Evolutionary conservation across 2,329 filamentous ascomycete genomes (phyloP).

Genomic region (Orbilia javanica): DNA sequence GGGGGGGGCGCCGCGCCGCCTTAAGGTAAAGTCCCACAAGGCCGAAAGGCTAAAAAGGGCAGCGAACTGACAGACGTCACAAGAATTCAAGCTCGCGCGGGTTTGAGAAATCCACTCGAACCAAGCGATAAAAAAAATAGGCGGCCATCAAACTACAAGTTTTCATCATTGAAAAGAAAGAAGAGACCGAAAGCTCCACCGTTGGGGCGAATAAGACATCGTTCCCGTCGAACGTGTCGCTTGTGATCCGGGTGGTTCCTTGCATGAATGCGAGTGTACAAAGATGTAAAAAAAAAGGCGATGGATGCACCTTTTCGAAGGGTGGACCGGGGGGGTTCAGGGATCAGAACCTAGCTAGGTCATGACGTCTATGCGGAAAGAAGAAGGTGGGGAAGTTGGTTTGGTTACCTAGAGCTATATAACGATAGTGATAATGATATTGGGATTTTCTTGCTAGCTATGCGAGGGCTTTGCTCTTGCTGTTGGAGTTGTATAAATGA

Average conservation of each 20-base stretch:
- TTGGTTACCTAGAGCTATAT: constrained; percentile 52
- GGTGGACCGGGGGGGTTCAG: constrained; percentile 17
- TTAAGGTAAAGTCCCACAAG: constrained; percentile 22
- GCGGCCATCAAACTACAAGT: background rate
- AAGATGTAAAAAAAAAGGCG: constrained; percentile 11
- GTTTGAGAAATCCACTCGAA: background rate
- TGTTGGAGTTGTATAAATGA: constrained; percentile 15
- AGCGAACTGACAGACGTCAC: background rate
- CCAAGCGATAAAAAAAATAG: constrained; percentile 3
- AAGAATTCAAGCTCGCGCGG: constrained; percentile 4
- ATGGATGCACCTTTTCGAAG: background rate
- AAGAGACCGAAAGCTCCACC: background rate
- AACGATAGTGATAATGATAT: constrained; percentile 20
- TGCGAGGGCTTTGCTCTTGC: background rate
- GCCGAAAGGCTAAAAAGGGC: too few relatives aligned
- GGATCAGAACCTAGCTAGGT: background rate
- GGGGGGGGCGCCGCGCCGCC: background rate
- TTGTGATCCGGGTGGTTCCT: constrained; percentile 24
- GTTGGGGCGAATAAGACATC: constrained; percentile 21
- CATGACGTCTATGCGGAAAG: constrained; percentile 37
- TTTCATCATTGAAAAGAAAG: background rate
- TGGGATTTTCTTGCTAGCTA: background rate
- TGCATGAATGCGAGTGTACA: constrained; percentile 6
- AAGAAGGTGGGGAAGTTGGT: constrained; percentile 37
- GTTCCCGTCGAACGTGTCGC: constrained; percentile 21